Base-by-base conservation (phyloP, 2,329 filamentous ascomycete genomes). In the Macrophomina pseudophaseolina region DNA sequence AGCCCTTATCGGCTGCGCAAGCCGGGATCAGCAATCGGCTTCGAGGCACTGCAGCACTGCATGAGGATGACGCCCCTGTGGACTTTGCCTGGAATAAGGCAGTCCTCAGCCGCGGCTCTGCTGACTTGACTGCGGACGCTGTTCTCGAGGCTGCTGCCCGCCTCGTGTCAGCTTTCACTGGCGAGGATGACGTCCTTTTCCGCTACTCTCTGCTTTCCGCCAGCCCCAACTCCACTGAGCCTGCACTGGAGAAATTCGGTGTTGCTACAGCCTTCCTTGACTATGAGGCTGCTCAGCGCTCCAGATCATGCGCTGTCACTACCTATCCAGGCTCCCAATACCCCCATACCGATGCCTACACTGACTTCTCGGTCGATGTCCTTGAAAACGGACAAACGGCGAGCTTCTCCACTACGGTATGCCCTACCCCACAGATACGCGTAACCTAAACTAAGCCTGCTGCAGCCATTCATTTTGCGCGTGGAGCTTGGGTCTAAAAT, bases 281-380 rank as follows among this genome's bases (percentile, higher is more conserved):
- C 35, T 18, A 62, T n/a, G 44, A 49, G 5, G 35, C 53, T 14
- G 7, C 53, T 32, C 11, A 58, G 53, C 53, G 53, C 53, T 28
- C 38, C 28, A 62, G 58, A 38, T 40, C 60, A 35, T 64, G 52
- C 64, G 11, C 53, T 32, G 28, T 66, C 18, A 58, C 35, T 23
- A 30, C 42, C 35, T 42, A 66, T 18, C 53, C 64, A 18, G 64
- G 33, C 8, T 23, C 23, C 4, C 46, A 59, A 32, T n/a, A 44
- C 28, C n/a, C 33, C 9, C 35, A 52, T 32, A 18, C 23, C 14
- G 35, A 51, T 52, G 46, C 46, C 18, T 53, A 66, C 14, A 66
- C 64, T 16, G 64, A 66, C 44, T 66, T 66, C 28, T 51, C 64
- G 1, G 53, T 66, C 44, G 64, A 66, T 51, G 35, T 66, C 46